A percentile compares a stretch with the other conserved stretches of the same genome.
These are phyloP conservation scores for Phytomonas sp. DNA, from an alignment of 208 protist species.

Conservation along the genomic window DNA sequence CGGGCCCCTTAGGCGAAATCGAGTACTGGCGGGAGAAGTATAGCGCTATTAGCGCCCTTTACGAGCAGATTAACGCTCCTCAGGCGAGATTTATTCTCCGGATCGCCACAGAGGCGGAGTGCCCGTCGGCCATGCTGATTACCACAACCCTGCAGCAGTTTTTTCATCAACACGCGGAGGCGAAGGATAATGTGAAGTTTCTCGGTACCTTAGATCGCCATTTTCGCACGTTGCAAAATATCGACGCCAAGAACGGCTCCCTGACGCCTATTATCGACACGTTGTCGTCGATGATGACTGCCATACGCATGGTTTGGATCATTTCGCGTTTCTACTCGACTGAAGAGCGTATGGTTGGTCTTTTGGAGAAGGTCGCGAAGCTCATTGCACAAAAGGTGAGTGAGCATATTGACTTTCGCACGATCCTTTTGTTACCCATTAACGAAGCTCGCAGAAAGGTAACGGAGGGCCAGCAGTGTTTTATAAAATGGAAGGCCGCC, in stretches of 20 bases:
- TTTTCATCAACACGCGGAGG: slow-evolving; percentile 93
- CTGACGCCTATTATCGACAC: slow-evolving; percentile 95
- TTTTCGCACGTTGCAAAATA: slow-evolving; percentile 94
- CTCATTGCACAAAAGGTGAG: slow-evolving; percentile 94
- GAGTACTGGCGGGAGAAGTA: slow-evolving; percentile 96
- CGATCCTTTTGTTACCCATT: slow-evolving; percentile 70
- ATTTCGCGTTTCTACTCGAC: slow-evolving; percentile 99
- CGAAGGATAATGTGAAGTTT: slow-evolving; percentile 99
- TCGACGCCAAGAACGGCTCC: slow-evolving; percentile 55
- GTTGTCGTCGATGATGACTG: slow-evolving; percentile 97
- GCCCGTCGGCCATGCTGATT: slow-evolving; percentile 85
- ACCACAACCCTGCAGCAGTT: slow-evolving; percentile 90
- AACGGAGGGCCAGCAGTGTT: slow-evolving; percentile 84
- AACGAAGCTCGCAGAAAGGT: slow-evolving; percentile 80
- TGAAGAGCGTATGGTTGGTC: slow-evolving; percentile 96
- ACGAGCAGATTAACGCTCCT: slow-evolving; percentile 95
- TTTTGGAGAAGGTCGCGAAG: slow-evolving; percentile 96
- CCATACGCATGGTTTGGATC: slow-evolving; percentile 99
- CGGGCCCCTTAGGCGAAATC: slow-evolving; percentile 95
- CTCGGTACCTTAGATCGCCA: slow-evolving; percentile 97
- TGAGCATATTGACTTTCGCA: slow-evolving; percentile 91
- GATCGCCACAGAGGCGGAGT: slow-evolving; percentile 86
- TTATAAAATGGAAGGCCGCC: slow-evolving; percentile 92
- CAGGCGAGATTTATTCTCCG: slow-evolving; percentile 90
- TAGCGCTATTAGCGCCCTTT: slow-evolving; percentile 92